Conservation (phyloP, 2,329 filamentous ascomycete species). For the Diaporthe aspalathi region DNA sequence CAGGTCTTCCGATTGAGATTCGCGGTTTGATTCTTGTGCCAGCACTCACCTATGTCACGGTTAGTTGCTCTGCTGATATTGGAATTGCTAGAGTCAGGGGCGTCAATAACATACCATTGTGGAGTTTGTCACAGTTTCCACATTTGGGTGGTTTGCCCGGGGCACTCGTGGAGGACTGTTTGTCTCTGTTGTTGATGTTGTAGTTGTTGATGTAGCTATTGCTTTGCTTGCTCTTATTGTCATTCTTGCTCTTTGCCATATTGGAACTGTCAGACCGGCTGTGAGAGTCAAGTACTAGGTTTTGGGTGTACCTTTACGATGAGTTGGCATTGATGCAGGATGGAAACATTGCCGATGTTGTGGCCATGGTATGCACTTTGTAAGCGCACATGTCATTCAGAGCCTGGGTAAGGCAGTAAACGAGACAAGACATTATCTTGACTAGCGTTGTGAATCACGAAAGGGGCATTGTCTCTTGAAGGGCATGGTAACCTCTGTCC, state of each 20-base stretch:
- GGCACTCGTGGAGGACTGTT: not conserved
- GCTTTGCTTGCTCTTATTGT: too few relatives aligned
- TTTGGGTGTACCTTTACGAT: not conserved
- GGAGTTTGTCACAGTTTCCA: not conserved
- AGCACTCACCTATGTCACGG: not conserved
- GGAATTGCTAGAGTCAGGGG: too few relatives aligned
- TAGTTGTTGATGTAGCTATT: too few relatives aligned
- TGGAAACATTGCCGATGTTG: not conserved
- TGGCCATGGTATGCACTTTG: not conserved
- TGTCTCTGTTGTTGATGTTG: not conserved
- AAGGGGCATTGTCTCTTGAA: slow-evolving; percentile 5
- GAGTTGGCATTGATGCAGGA: not conserved
- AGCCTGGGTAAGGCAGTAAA: not conserved
- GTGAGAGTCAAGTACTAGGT: not conserved
- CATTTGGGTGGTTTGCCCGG: not conserved
- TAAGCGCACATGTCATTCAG: not conserved
- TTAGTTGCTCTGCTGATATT: not conserved
- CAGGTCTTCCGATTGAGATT: not conserved
- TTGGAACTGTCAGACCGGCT: not conserved
- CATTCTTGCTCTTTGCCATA: not conserved
- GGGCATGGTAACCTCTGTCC: not conserved
- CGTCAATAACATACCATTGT: not conserved
- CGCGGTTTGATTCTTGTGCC: not conserved
- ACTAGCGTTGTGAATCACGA: not conserved
- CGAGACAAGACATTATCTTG: slow-evolving; percentile 5